Conservation (phyloP, 176 grass and related monocot genomes). For the Carex scoparia region DNA sequence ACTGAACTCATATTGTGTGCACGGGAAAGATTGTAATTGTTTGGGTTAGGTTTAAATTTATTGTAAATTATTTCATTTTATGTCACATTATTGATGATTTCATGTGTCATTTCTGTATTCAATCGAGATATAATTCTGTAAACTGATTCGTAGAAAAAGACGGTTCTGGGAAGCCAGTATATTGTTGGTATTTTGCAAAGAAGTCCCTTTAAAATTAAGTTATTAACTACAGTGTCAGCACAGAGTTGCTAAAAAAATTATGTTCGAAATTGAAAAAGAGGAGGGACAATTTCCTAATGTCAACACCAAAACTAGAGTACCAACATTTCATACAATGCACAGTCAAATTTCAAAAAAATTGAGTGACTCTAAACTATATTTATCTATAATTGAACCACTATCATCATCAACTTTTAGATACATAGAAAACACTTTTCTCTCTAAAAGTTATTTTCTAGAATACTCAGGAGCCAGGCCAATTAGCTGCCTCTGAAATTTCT, state of each 20-base stretch:
- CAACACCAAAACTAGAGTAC: background rate
- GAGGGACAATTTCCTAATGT: background rate
- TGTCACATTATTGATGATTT: background rate
- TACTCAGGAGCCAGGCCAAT: background rate
- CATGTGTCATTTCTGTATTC: background rate
- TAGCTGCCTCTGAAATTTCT: background rate
- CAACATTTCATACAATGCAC: background rate
- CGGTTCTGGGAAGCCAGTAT: background rate
- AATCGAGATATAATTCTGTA: background rate
- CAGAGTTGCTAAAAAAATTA: background rate
- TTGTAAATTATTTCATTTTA: background rate
- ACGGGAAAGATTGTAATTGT: too few relatives aligned
- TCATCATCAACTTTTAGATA: background rate
- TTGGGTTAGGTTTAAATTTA: too few relatives aligned
- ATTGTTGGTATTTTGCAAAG: background rate
- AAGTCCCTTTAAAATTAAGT: background rate
- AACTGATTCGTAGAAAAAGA: background rate
- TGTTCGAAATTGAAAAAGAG: background rate
- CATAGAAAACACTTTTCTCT: background rate
- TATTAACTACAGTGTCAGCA: background rate
- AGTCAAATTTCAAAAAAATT: background rate
- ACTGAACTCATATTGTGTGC: too few relatives aligned
- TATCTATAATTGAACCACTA: background rate
- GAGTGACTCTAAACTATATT: background rate
- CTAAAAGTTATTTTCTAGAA: conserved; percentile 7